Conservation (phyloP, 1,139 yeast species). For the Fermentozyma sake region DNA sequence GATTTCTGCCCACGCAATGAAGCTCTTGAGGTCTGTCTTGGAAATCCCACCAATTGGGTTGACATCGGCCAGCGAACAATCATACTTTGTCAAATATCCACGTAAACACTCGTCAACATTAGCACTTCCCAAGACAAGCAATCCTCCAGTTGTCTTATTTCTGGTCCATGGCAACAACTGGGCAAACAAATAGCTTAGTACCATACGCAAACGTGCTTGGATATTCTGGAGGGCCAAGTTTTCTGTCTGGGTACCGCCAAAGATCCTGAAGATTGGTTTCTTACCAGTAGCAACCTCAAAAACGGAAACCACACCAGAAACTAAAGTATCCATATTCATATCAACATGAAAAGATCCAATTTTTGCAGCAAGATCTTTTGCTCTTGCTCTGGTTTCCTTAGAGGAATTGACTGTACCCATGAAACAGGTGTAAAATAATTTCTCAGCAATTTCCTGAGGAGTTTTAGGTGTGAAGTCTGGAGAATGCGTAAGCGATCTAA, state of each 20-base stretch:
- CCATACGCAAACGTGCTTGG: conserved; percentile 96
- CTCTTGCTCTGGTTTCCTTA: conserved; percentile 75
- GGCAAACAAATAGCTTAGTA: conserved; percentile 85
- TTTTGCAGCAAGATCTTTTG: conserved; percentile 67
- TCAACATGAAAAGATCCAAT: conserved; percentile 91
- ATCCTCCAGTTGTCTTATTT: conserved; percentile 57
- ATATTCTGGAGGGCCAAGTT: conserved; percentile 92
- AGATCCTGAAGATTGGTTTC: conserved; percentile 79
- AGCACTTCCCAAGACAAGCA: conserved; percentile 90
- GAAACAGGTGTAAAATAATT: conserved; percentile 81
- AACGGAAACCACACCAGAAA: conserved; percentile 64
- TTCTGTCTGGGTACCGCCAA: conserved; percentile 90
- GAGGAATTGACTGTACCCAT: conserved; percentile 97
- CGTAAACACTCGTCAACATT: conserved; percentile 97
- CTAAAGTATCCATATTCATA: conserved; percentile 84
- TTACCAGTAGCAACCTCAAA: conserved; percentile 90
- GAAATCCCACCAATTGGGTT: conserved; percentile 98
- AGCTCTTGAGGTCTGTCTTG: conserved; percentile 82
- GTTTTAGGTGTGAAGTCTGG: conserved; percentile 61
- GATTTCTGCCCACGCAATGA: conserved; percentile 72
- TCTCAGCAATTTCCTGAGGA: conserved; percentile 71
- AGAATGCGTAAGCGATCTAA: conserved; percentile 55
- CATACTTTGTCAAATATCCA: conserved; percentile 94
- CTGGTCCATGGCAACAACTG: conserved; percentile 95
- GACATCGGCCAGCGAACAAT: conserved; percentile 93